Conservation (phyloP, 2,329 filamentous ascomycete genomes). For the Claviceps purpurea region DNA sequence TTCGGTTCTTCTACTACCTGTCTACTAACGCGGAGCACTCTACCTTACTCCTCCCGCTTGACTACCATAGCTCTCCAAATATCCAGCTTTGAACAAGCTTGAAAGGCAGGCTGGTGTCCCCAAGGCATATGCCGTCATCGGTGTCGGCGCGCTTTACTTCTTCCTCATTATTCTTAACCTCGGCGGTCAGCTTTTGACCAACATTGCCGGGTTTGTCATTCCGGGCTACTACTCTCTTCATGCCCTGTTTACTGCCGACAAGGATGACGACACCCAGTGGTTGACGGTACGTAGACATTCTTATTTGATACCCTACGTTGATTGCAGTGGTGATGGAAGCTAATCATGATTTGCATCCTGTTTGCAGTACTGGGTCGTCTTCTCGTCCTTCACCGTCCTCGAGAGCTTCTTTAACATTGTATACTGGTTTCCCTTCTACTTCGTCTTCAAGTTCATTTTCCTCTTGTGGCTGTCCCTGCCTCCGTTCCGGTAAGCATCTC, state of each 20-base stretch:
- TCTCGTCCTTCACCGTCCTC: conserved; percentile 66
- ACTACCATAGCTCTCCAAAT: conserved; percentile 59
- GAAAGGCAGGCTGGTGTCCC: conserved; percentile 73
- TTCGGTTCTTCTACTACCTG: conserved; percentile 11
- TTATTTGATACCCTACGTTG: not conserved
- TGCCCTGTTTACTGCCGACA: conserved; percentile 59
- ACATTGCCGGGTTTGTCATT: conserved; percentile 70
- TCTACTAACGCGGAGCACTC: conserved; percentile 9
- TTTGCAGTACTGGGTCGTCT: conserved; percentile 76
- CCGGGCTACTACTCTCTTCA: conserved; percentile 74
- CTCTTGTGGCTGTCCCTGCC: conserved; percentile 96
- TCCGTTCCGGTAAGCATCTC: conserved; percentile 63
- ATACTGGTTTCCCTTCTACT: conserved; percentile 99
- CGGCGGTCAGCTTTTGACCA: conserved; percentile 75
- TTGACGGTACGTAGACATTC: conserved; percentile 43
- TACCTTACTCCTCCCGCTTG: not conserved
- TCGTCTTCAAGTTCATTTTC: conserved; percentile 97
- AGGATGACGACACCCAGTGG: conserved; percentile 73
- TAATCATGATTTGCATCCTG: conserved; percentile 9
- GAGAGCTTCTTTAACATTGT: conserved; percentile 75
- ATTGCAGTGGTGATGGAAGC: not conserved
- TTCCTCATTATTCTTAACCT: conserved; percentile 91
- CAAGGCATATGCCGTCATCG: conserved; percentile 74
- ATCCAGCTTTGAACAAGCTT: conserved; percentile 69
- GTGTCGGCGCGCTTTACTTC: conserved; percentile 67